Conservation (phyloP, 805 yeast genomes). For the Starmerella scarabaei region DNA sequence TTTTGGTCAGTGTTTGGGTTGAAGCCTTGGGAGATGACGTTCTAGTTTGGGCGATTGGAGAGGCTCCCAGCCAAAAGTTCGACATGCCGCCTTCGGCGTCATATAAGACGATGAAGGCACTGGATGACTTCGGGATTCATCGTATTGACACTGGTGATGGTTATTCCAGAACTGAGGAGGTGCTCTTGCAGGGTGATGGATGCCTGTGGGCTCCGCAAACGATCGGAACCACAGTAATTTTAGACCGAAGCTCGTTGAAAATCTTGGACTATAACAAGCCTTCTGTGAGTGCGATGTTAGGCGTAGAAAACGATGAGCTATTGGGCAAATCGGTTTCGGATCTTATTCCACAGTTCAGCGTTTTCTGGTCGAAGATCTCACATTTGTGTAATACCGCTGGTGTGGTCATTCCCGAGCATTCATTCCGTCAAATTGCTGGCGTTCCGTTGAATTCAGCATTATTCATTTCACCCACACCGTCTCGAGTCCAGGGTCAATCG, state of each 20-base stretch:
- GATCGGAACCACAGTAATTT: slow-evolving; percentile 10
- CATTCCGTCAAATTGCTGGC: slow-evolving; percentile 49
- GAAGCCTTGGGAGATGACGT: slow-evolving; percentile 44
- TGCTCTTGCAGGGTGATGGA: slow-evolving; percentile 3
- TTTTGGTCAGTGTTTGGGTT: slow-evolving; percentile 87
- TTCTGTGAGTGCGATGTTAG: slow-evolving; percentile 16
- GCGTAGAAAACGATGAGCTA: slow-evolving; percentile 7
- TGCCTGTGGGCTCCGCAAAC: slow-evolving; percentile 8
- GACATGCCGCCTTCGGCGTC: neutral
- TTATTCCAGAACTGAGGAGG: neutral
- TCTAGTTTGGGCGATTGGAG: slow-evolving; percentile 75
- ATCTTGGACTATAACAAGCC: slow-evolving; percentile 30
- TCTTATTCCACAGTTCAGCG: slow-evolving; percentile 21
- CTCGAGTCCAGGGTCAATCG: slow-evolving; percentile 12
- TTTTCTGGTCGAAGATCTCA: slow-evolving; percentile 32
- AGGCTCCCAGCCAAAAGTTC: slow-evolving; percentile 32
- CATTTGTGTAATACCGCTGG: slow-evolving; percentile 39
- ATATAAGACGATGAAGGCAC: no score
- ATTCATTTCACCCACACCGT: slow-evolving; percentile 29
- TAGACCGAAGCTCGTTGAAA: slow-evolving; percentile 21
- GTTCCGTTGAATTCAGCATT: slow-evolving; percentile 2
- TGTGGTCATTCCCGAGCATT: slow-evolving; percentile 79
- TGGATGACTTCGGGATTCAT: neutral
- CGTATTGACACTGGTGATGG: slow-evolving; percentile 1
- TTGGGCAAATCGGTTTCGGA: slow-evolving; percentile 12